phyloP scores from a whole-genome alignment of 1,139 yeast species.

The Arxiozyma telluris region DNA sequence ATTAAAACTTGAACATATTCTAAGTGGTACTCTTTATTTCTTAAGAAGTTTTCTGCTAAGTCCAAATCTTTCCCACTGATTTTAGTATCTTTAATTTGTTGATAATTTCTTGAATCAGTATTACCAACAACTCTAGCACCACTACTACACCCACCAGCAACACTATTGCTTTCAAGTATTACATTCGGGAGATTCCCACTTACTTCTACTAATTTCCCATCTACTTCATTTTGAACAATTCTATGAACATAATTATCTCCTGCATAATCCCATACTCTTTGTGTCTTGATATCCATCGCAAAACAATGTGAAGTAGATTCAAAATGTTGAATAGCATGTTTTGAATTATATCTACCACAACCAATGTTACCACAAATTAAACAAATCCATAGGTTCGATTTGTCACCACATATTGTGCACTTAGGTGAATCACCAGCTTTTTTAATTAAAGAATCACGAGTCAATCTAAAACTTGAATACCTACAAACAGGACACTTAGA shows the following conservation, averaged over 20 bases:
- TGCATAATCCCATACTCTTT: slow-evolving; percentile 93
- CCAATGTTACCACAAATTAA: slow-evolving; percentile 83
- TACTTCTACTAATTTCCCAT: slow-evolving; percentile 75
- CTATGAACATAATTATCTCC: slow-evolving; percentile 89
- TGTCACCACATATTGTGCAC: slow-evolving; percentile 43
- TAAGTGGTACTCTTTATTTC: slow-evolving; percentile 49
- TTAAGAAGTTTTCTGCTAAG: slow-evolving; percentile 30
- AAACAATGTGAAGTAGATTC: slow-evolving; percentile 76
- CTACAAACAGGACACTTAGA: slow-evolving; percentile 91
- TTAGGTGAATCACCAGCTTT: slow-evolving; percentile 32
- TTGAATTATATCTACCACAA: slow-evolving; percentile 82
- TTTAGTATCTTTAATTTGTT: not conserved
- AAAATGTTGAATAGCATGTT: slow-evolving; percentile 81
- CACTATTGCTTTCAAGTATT: not conserved
- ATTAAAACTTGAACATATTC: slow-evolving; percentile 75
- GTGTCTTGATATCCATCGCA: slow-evolving; percentile 79
- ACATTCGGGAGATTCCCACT: slow-evolving; percentile 3
- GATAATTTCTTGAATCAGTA: not conserved
- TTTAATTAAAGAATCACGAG: slow-evolving; percentile 22
- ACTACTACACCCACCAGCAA: too few species aligned
- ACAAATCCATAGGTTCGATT: slow-evolving; percentile 80
- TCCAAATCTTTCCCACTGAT: slow-evolving; percentile 17
- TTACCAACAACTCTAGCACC: not conserved
- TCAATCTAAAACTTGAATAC: slow-evolving; percentile 43
- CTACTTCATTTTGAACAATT: slow-evolving; percentile 71